Evolutionary conservation across 2,329 filamentous ascomycete species (phyloP), one percentile per base, ranked within the genome.

Genomic region (Aspergillus clavatus): DNA sequence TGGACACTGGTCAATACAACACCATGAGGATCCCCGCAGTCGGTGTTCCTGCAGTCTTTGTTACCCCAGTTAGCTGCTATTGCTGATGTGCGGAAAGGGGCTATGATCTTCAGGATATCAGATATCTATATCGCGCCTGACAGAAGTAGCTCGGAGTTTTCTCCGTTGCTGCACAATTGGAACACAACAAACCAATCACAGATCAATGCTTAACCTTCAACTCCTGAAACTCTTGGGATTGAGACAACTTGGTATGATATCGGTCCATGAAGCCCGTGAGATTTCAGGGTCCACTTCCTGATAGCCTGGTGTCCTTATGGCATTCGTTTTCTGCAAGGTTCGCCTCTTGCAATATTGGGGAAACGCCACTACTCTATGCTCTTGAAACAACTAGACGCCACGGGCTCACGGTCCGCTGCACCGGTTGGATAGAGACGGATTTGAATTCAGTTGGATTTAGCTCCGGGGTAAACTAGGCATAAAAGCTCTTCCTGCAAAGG

Each of bases 381-480:
- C 40, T 45, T 53, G 52, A 55, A 57, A 57, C 53, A 44, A 22
- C 28, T 11, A 36, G 22, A 33, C 47, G 38, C 28, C 26, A 29
- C 40, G 52, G 47, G 36, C 37, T 43, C 16, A 18, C 43, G 46
- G 51, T 48, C 48, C 52, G 50, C 40, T 33, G 42, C 40, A 47
- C 50, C 52, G 52, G 27, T 12, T 38, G 36, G 19, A 24, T 27
- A 36, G 40, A 40, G 24, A 40, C 16, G 28, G 6, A 45, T 24
- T 14, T 24, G 19, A 23, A 40, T 48, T 45, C 47, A 43, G 39
- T 47, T 39, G 44, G 38, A 41, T 38, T 38, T 41, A 27, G 23
- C 23, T 41, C 31, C 24, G 37, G 43, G 38, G 26, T 16, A 12
- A 14, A 24, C n/a, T 22, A 8, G 14, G 22, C 38, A 40, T 18